Evolutionary conservation across 2,329 filamentous ascomycete species (phyloP), one percentile per base, ranked within the genome.

Genomic region (Pseudocercospora macadamiae): DNA sequence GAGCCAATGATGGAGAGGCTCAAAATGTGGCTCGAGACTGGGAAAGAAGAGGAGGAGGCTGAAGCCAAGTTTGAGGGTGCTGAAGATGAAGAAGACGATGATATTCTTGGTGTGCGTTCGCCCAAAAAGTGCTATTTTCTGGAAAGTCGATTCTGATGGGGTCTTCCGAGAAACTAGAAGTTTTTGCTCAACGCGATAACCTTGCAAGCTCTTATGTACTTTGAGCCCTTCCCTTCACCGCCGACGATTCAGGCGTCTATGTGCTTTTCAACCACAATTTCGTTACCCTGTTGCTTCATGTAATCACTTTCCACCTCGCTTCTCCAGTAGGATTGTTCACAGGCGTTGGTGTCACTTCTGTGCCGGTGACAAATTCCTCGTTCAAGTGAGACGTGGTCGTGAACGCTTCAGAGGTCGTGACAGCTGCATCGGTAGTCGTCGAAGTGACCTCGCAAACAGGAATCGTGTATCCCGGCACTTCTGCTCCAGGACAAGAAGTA

Each of bases 381-480:
- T 44, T 44, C 39, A 25, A 44, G 21, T 44, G 4, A 6, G 19
- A 3, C 8, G 16, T 21, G 21, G 21, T 45, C 39, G 39, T 4
- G 12, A 45, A 12, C 19, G 10, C 19, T n/a, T n/a, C n/a, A n/a
- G n/a, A n/a, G n/a, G n/a, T n/a, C n/a, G n/a, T n/a, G n/a, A n/a
- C n/a, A n/a, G n/a, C n/a, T n/a, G n/a, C n/a, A n/a, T n/a, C n/a
- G n/a, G n/a, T 32, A 6, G 28, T 12, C 28, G 28, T 32, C 28
- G 28, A 12, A 32, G 12, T 12, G 28, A 32, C 28, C 28, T 32
- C 49, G 51, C 62, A 64, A 26, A 47, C 32, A 6, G 64, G 64
- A 23, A 47, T 60, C 16, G 57, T 65, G 42, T 57, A 65, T n/a
- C 26, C 54, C 8, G 63, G 61, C 34, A 37, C 45, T 6, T 57